Evolutionary conservation across 345 rosid genomes (phyloP), one percentile per base, ranked within the genome.

Genomic region (Hypericum androsaemum): DNA sequence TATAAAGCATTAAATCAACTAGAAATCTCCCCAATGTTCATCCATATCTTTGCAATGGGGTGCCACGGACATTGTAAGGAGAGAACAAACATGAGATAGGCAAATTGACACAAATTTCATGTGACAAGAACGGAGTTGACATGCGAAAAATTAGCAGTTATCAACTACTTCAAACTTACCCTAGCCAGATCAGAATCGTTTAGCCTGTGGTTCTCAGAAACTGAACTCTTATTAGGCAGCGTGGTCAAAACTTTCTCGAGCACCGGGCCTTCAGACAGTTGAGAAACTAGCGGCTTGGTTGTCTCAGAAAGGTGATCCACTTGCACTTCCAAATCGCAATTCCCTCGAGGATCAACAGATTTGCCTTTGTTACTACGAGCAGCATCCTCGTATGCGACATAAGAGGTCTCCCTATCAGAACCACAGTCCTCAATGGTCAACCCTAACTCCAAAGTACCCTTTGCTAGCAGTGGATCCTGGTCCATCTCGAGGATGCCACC

Each of bases 151-250:
- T 13, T 7, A 47, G n/a, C 38, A 41, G 22, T 9, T 17, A 52
- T 48, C 15, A 12, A 43, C 49, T 36, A 9, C 37, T n/a, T 36
- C 42, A 50, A 54, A 64, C 78, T 73, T 60, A 90, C 96, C 95
- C 84, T 75, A 56, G 70, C 66, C 37, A 58, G 62, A 7, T 62
- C 50, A 64, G 53, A 55, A 54, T 54, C 64, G 43, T 68, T 74
- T 60, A 73, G 71, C 46, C 12, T 46, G 32, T 54, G 50, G 71
- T 72, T 75, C 13, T 55, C 50, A 32, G 69, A 66, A 39, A 62
- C 43, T 48, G 63, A 53, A 62, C 64, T 53, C 54, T 52, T 54
- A 54, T 43, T 59, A 8, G 64, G 64, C 64, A 62, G 46, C 44
- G 51, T 51, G 57, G 51, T 56, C 39, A 38, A 40, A 10, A 43